Conservation (phyloP, 768 basidiomycete species). For the Udeniomyces megalosporus region DNA sequence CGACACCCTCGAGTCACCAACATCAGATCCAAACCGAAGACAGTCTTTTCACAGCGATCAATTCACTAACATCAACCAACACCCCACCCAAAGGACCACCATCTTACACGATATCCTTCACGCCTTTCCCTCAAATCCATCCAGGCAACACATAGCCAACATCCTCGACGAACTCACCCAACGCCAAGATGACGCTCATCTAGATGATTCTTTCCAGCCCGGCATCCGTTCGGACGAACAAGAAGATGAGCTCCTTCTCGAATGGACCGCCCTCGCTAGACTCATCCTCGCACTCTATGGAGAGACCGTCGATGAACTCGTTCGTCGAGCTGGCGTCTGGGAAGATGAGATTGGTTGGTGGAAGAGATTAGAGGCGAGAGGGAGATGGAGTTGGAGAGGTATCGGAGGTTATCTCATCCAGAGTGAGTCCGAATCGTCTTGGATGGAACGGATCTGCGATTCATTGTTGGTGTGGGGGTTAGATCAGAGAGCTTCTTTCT, state of each 20-base stretch:
- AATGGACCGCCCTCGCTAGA: slow-evolving; percentile 9
- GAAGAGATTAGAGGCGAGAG: neutral
- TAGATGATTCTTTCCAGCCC: neutral
- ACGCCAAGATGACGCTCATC: neutral
- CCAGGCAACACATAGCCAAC: neutral
- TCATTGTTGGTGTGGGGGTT: neutral
- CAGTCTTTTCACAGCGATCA: neutral
- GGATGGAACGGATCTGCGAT: neutral
- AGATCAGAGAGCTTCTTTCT: too few relatives aligned
- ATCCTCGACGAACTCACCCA: neutral
- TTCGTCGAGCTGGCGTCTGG: slow-evolving; percentile 3
- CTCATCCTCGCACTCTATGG: slow-evolving; percentile 6
- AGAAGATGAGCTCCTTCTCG: slow-evolving; percentile 7
- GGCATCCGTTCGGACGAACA: neutral
- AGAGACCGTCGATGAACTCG: slow-evolving; percentile 2
- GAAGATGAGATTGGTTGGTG: slow-evolving; percentile 16
- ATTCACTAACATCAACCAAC: neutral
- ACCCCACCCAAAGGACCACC: neutral
- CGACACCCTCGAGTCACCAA: neutral
- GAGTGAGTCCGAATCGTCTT: slow-evolving; percentile 1
- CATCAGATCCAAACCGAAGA: neutral
- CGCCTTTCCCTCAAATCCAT: neutral
- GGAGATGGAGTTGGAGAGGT: slow-evolving; percentile 7
- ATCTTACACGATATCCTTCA: neutral
- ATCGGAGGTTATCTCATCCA: slow-evolving; percentile 7